Percentiles rank a stretch among this genome's conserved stretches.
Conservation (phyloP, 192 early-diverging fungal genomes). For the Entophlyctis helioformis region DNA sequence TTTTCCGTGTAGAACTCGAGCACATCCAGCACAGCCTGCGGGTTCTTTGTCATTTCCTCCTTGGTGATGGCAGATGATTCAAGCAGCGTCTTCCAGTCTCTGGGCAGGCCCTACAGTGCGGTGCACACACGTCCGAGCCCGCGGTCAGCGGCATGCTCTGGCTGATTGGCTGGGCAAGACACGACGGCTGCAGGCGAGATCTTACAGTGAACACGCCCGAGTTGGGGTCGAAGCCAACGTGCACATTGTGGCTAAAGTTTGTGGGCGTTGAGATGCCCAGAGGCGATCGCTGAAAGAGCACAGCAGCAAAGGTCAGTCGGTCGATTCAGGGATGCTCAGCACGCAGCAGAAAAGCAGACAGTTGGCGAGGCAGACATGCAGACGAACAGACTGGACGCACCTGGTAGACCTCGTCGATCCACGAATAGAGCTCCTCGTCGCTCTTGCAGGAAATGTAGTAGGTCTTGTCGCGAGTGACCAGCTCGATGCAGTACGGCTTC, state of each 20-base stretch:
- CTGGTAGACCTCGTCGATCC: constrained; percentile 97
- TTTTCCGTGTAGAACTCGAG: constrained; percentile 95
- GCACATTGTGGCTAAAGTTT: constrained; percentile 79
- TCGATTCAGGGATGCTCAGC: not conserved
- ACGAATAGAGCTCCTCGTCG: constrained; percentile 95
- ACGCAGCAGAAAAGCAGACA: too few relatives aligned
- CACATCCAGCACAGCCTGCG: constrained; percentile 94
- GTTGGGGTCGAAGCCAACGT: constrained; percentile 43
- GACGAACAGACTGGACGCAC: constrained; percentile 15
- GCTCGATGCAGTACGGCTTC: constrained; percentile 89
- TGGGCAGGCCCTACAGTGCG: constrained; percentile 76
- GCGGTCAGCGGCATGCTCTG: too few relatives aligned
- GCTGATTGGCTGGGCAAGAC: not conserved
- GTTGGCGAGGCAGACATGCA: too few relatives aligned
- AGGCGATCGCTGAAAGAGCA: constrained; percentile 45
- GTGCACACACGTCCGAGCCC: too few relatives aligned
- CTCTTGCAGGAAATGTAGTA: constrained; percentile 86
- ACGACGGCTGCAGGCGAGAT: not conserved
- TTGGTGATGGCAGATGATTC: constrained; percentile 90
- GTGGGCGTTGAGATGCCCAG: constrained; percentile 72
- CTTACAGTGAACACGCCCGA: constrained; percentile 35
- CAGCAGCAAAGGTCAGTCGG: not conserved
- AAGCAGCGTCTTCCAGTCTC: constrained; percentile 88
- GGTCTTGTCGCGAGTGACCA: constrained; percentile 85
- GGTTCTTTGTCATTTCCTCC: constrained; percentile 96